Evolutionary conservation across 2,329 filamentous ascomycete genomes (phyloP).

Genomic region (Bipolaris cookei): DNA sequence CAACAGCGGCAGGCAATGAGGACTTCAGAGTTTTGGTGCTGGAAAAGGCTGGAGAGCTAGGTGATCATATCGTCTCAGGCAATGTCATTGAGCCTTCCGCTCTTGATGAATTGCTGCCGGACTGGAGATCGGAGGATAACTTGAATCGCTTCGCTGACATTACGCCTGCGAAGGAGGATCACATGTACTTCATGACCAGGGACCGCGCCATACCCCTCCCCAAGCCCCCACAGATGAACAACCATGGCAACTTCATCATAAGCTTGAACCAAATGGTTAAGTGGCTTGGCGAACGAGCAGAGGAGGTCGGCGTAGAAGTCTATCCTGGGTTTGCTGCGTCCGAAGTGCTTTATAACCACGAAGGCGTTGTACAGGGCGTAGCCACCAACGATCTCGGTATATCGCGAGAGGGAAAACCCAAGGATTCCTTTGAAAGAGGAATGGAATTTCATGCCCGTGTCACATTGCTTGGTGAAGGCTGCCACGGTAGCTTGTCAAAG

Average conservation of each 20-base stretch:
- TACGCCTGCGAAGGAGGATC: constrained; percentile 81
- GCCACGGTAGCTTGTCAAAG: constrained; percentile 93
- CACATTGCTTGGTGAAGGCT: constrained; percentile 92
- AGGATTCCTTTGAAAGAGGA: constrained; percentile 89
- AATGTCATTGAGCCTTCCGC: constrained; percentile 92
- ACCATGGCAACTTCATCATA: constrained; percentile 97
- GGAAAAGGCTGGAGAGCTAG: constrained; percentile 94
- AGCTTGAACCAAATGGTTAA: constrained; percentile 93
- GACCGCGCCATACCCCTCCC: constrained; percentile 79
- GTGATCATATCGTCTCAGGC: constrained; percentile 92
- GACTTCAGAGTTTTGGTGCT: constrained; percentile 92
- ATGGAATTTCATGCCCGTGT: constrained; percentile 97
- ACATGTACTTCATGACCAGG: constrained; percentile 94
- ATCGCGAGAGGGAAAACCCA: constrained; percentile 78
- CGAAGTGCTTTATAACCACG: constrained; percentile 84
- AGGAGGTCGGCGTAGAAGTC: constrained; percentile 93
- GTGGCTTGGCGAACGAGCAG: constrained; percentile 95
- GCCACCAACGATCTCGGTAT: constrained; percentile 95
- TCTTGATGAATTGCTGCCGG: constrained; percentile 86
- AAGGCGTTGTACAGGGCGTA: constrained; percentile 90
- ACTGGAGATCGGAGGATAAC: constrained; percentile 91
- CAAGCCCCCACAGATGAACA: constrained; percentile 95
- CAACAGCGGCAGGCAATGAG: constrained; percentile 92
- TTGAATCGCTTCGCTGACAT: constrained; percentile 84
- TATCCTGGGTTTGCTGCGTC: constrained; percentile 96